Percentiles rank a stretch among this genome's conserved stretches.
phyloP scores from a whole-genome alignment of 2,329 filamentous ascomycete species.

The Aspergillus chevalieri region DNA sequence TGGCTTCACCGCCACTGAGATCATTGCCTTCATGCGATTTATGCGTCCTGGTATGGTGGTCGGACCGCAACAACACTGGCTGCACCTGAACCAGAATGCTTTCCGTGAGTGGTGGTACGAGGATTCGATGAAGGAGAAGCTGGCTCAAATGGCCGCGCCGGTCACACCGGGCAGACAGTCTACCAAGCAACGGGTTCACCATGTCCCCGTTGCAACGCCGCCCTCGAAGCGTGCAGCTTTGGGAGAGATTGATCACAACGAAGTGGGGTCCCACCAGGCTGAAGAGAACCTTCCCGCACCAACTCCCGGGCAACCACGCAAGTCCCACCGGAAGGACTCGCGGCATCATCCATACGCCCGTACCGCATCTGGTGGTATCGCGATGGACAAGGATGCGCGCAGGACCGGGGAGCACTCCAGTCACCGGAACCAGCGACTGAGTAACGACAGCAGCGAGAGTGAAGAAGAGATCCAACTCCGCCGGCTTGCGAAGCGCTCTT shows the following conservation, averaged over 20 bases:
- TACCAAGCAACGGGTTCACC: slow-evolving; percentile 58
- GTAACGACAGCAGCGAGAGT: slow-evolving; percentile 56
- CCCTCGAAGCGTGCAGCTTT: slow-evolving; percentile 77
- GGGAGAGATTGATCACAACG: slow-evolving; percentile 88
- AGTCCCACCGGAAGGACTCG: slow-evolving; percentile 70
- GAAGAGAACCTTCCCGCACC: slow-evolving; percentile 92
- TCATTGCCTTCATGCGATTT: slow-evolving; percentile 97
- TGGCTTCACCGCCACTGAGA: slow-evolving; percentile 93
- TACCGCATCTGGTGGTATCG: slow-evolving; percentile 43
- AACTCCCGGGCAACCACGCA: slow-evolving; percentile 90
- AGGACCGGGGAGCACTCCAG: slow-evolving; percentile 38
- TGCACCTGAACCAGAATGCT: slow-evolving; percentile 90
- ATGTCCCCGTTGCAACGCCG: slow-evolving; percentile 71
- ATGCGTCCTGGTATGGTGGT: slow-evolving; percentile 99
- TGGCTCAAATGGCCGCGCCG: slow-evolving; percentile 57
- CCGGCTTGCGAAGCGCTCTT: slow-evolving; percentile 60
- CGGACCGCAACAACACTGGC: slow-evolving; percentile 96
- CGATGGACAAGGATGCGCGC: slow-evolving; percentile 26
- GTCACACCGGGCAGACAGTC: slow-evolving; percentile 49
- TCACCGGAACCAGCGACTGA: slow-evolving; percentile 50
- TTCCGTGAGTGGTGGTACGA: slow-evolving; percentile 98
- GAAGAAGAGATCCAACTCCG: slow-evolving; percentile 80
- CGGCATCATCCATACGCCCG: slow-evolving; percentile 68
- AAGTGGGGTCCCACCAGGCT: slow-evolving; percentile 39
- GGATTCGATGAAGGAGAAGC: slow-evolving; percentile 71